Evolutionary conservation across 2,329 filamentous ascomycete genomes (phyloP).

Genomic region (Cladophialophora psammophila): DNA sequence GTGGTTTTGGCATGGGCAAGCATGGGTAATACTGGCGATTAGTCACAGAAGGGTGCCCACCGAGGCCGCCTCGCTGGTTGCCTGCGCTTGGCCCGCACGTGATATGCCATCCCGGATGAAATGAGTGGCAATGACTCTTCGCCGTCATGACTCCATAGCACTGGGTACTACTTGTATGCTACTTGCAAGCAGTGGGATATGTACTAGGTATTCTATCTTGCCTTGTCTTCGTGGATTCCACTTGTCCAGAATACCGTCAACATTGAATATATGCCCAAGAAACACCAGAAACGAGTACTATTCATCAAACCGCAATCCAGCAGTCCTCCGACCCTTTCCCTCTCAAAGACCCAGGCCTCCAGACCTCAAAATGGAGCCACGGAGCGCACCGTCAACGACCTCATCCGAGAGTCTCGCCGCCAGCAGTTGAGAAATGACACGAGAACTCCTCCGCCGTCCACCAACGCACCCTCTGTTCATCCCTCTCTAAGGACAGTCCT

Average conservation of each 20-base stretch:
- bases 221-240: not conserved
- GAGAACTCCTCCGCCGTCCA: conserved; percentile 30
- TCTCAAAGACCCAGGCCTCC: conserved; percentile 42
- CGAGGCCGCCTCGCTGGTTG: too few species aligned
- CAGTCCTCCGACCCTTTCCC: conserved; percentile 50
- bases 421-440: conserved; percentile 46
- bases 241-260: not conserved
- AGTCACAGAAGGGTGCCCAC: too few species aligned
- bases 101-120: not conserved
- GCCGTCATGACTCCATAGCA: not conserved
- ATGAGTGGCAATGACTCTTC: not conserved
- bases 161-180: too few species aligned
- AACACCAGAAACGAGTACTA: conserved; percentile 48
- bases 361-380: conserved; percentile 39
- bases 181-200: not conserved
- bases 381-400: conserved; percentile 54
- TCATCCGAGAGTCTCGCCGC: conserved; percentile 56
- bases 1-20: too few species aligned
- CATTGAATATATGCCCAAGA: conserved; percentile 54
- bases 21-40: too few species aligned
- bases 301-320: conserved; percentile 51
- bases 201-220: not conserved
- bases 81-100: not conserved
- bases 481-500: conserved; percentile 55
- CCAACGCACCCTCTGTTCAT: conserved; percentile 51